These are phyloP conservation scores for Exophiala dermatitidis DNA, from an alignment of 2,329 filamentous ascomycete species.

Conservation along the genomic window DNA sequence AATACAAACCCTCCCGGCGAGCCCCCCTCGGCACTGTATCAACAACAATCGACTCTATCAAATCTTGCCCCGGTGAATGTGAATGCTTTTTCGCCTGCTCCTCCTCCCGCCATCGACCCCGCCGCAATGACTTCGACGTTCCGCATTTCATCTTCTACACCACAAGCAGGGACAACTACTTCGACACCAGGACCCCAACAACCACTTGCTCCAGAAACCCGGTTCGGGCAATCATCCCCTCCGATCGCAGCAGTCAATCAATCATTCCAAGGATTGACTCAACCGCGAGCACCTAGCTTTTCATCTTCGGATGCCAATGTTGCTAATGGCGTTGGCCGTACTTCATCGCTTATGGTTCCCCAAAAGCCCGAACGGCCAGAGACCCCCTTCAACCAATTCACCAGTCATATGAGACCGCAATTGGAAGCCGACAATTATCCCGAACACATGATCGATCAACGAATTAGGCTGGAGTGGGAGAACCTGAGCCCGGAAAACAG, in stretches of 20 bases:
- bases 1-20: conserved; percentile 14
- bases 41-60: conserved; percentile 21
- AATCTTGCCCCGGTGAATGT: conserved; percentile 23
- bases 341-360: not conserved
- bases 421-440: conserved; percentile 25
- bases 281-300: conserved; percentile 7
- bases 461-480: conserved; percentile 26
- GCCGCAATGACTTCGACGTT: conserved; percentile 19
- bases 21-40: conserved; percentile 15
- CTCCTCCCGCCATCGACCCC: conserved; percentile 16
- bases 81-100: conserved; percentile 20
- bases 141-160: conserved; percentile 16
- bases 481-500: conserved; percentile 22
- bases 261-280: conserved; percentile 5
- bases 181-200: not conserved
- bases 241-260: conserved; percentile 12
- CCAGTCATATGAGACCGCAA: conserved; percentile 25
- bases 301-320: not conserved
- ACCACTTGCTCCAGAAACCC: conserved; percentile 2
- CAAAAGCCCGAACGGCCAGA: conserved; percentile 21
- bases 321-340: conserved; percentile 8
- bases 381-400: conserved; percentile 25
- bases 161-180: conserved; percentile 4
- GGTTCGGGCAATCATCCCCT: conserved; percentile 17
- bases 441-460: conserved; percentile 18